Evolutionary conservation across 768 basidiomycete genomes (phyloP).

Genomic region (Lyophyllum shimeji): DNA sequence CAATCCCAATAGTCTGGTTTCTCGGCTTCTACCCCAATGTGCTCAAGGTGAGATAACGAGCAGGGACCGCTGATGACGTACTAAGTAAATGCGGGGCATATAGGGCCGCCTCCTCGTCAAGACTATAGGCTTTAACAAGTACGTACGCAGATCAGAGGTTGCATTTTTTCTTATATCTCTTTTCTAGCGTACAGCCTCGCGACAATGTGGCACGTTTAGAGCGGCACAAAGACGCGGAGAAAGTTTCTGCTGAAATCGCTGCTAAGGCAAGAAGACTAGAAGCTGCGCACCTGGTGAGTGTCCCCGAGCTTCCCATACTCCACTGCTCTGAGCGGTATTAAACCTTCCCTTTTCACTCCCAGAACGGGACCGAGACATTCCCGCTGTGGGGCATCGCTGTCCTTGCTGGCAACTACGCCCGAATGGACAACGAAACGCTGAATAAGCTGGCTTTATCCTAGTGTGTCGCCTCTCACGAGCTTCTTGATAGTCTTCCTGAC

Average conservation of each 20-base stretch:
- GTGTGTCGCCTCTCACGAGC: slow-evolving; percentile 1
- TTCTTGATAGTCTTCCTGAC: not conserved
- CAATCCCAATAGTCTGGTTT: slow-evolving; percentile 31
- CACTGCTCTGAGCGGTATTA: not conserved
- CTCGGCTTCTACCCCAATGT: not conserved
- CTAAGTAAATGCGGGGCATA: too few relatives aligned
- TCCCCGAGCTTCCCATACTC: not conserved
- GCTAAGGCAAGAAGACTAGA: slow-evolving; percentile 15
- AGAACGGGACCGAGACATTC: slow-evolving; percentile 31
- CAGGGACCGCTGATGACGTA: too few relatives aligned
- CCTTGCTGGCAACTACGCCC: slow-evolving; percentile 5
- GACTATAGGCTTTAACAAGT: slow-evolving; percentile 18
- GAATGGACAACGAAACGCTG: slow-evolving; percentile 6
- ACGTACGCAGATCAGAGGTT: not conserved
- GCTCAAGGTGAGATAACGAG: slow-evolving; percentile 8
- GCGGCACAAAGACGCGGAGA: slow-evolving; percentile 12
- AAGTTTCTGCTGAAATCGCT: slow-evolving; percentile 14
- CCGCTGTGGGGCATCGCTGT: slow-evolving; percentile 29
- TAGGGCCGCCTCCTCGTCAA: too few relatives aligned
- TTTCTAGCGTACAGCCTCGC: slow-evolving; percentile 18
- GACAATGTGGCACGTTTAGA: slow-evolving; percentile 9
- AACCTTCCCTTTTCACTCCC: not conserved
- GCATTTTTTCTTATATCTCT: not conserved
- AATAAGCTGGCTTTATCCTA: not conserved
- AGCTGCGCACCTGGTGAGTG: too few relatives aligned